A percentile compares a stretch with the other conserved stretches of the same genome.
These are phyloP conservation scores for Corymbia maculata DNA, from an alignment of 345 rosid genomes.

Conservation along the genomic window DNA sequence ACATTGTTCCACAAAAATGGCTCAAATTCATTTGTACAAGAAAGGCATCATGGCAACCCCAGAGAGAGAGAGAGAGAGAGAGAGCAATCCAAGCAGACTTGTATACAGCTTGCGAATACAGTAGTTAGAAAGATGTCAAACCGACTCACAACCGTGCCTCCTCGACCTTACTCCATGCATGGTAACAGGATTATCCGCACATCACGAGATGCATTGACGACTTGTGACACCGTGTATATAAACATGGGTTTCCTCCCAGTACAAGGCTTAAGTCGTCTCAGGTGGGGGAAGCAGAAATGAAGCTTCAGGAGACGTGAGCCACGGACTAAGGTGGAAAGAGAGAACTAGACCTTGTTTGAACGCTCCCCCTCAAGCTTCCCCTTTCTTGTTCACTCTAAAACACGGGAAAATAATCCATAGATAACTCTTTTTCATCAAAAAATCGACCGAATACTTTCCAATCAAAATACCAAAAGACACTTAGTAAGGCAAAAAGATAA, in stretches of 20 bases:
- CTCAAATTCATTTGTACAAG: background rate
- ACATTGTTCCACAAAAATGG: background rate
- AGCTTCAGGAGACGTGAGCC: background rate
- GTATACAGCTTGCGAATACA: background rate
- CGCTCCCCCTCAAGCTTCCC: background rate
- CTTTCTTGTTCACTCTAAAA: background rate
- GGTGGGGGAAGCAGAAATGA: background rate
- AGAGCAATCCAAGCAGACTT: background rate
- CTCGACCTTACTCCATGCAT: background rate
- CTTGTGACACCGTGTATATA: background rate
- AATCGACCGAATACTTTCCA: background rate
- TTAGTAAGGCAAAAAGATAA: background rate
- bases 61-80: background rate
- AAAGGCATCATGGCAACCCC: background rate
- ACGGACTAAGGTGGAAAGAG: background rate
- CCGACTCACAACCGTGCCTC: background rate
- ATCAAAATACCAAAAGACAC: background rate
- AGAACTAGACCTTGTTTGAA: conserved; percentile 7
- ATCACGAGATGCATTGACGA: background rate
- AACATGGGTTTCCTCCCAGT: background rate
- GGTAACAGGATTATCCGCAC: background rate
- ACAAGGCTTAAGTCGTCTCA: background rate
- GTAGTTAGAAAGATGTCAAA: background rate
- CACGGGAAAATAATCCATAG: background rate
- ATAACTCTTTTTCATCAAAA: background rate